Evolutionary conservation across 495 filamentous ascomycete species (phyloP).

Genomic region (Amniculicola lignicola): DNA sequence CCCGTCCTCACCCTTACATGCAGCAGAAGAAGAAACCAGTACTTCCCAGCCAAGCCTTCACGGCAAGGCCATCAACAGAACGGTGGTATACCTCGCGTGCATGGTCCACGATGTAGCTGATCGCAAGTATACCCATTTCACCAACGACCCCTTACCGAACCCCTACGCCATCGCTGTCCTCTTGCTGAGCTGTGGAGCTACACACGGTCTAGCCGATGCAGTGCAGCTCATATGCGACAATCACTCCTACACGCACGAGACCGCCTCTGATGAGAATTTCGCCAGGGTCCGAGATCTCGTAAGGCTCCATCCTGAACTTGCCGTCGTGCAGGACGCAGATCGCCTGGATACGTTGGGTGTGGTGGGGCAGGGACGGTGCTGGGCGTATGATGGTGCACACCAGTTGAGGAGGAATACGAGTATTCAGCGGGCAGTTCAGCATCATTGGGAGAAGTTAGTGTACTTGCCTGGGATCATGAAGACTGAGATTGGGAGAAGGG

Average conservation of each 20-base stretch:
- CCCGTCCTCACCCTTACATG: too few relatives aligned
- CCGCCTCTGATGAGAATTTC: constrained; percentile 67
- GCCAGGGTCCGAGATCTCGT: constrained; percentile 51
- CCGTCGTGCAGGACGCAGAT: constrained; percentile 86
- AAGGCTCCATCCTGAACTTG: constrained; percentile 64
- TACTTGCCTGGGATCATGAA: too few relatives aligned
- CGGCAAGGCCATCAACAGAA: background rate
- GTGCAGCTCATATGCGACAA: constrained; percentile 48
- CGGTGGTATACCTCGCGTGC: background rate
- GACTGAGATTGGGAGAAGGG: too few relatives aligned
- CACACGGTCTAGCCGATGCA: too few relatives aligned
- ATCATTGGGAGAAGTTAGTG: too few relatives aligned
- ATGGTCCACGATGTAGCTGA: constrained; percentile 2
- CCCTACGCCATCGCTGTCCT: too few relatives aligned
- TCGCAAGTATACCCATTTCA: constrained; percentile 2
- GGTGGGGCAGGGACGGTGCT: constrained; percentile 72
- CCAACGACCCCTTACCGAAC: too few relatives aligned
- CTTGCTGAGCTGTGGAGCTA: too few relatives aligned
- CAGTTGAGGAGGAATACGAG: too few relatives aligned
- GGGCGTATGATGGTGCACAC: constrained; percentile 74
- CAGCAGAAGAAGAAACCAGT: background rate
- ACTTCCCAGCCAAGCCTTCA: too few relatives aligned
- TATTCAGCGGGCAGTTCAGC: too few relatives aligned
- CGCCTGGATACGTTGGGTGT: constrained; percentile 83
- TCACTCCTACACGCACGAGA: constrained; percentile 66